Conservation (phyloP, 176 grass and related monocot species). For the Otatea glauca region DNA sequence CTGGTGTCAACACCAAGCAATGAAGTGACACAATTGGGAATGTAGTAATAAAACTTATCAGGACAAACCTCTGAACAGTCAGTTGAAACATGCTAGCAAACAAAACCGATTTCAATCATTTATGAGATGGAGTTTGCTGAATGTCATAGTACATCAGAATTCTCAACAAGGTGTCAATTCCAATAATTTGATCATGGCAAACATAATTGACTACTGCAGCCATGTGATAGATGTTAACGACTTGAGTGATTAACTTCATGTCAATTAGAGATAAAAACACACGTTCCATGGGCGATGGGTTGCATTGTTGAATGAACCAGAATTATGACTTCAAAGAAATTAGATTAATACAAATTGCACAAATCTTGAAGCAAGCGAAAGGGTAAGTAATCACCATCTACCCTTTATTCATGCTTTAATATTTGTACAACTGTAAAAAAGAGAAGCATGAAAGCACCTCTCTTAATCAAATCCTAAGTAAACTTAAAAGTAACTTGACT, state of each 20-base stretch:
- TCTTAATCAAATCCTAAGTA: background rate
- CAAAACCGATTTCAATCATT: conserved; percentile 19
- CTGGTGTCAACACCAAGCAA: background rate
- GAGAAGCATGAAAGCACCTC: too few relatives aligned
- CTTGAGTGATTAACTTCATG: background rate
- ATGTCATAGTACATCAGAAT: background rate
- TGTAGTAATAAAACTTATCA: background rate
- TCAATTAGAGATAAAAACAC: background rate
- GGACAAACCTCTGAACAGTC: background rate
- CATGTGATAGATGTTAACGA: background rate
- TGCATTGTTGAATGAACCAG: conserved; percentile 3
- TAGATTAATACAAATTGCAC: too few relatives aligned
- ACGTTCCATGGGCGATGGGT: background rate
- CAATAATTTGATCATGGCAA: conserved; percentile 2
- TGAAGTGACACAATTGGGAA: background rate
- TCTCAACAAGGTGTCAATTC: background rate
- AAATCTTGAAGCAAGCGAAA: too few relatives aligned
- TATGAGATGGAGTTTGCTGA: background rate
- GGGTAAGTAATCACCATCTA: too few relatives aligned
- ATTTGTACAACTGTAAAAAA: too few relatives aligned
- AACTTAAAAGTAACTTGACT: background rate
- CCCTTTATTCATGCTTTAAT: too few relatives aligned
- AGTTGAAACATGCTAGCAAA: background rate
- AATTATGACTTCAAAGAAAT: background rate
- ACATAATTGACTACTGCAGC: background rate